phyloP scores from a whole-genome alignment of 495 filamentous ascomycete genomes.

The Aspergillus mulundensis region DNA sequence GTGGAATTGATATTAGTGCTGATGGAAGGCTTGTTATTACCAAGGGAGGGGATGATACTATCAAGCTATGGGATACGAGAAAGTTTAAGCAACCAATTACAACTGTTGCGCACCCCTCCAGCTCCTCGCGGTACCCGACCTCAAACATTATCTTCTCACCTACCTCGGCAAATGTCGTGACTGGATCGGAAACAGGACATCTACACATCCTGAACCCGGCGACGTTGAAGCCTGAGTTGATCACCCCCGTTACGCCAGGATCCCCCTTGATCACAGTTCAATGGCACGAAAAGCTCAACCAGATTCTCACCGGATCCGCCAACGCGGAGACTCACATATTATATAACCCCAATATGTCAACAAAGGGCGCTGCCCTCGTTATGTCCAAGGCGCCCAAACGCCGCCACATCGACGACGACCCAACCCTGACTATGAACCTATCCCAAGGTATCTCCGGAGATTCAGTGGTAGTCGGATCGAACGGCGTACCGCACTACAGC shows the following conservation, averaged over 20 bases:
- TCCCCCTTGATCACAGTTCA: slow-evolving; percentile 76
- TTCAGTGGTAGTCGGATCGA: slow-evolving; percentile 59
- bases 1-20: slow-evolving; percentile 83
- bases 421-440: slow-evolving; percentile 76
- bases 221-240: slow-evolving; percentile 75
- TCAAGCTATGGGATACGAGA: slow-evolving; percentile 91
- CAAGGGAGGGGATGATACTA: slow-evolving; percentile 82
- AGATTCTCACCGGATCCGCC: slow-evolving; percentile 90
- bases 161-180: slow-evolving; percentile 73
- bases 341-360: slow-evolving; percentile 80
- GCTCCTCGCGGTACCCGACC: slow-evolving; percentile 74
- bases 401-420: slow-evolving; percentile 90
- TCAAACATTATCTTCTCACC: slow-evolving; percentile 88
- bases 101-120: slow-evolving; percentile 74
- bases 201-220: slow-evolving; percentile 92
- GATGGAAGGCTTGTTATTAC: slow-evolving; percentile 89
- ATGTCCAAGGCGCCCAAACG: slow-evolving; percentile 93
- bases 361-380: slow-evolving; percentile 75
- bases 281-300: slow-evolving; percentile 94
- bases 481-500: slow-evolving; percentile 42
- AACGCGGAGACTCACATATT: slow-evolving; percentile 86
- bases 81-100: slow-evolving; percentile 90
- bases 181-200: slow-evolving; percentile 80
- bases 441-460: slow-evolving; percentile 77
- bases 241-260: slow-evolving; percentile 80